Evolutionary conservation across 495 filamentous ascomycete species (phyloP).

Genomic region (Aspergillus saccharolyticus): DNA sequence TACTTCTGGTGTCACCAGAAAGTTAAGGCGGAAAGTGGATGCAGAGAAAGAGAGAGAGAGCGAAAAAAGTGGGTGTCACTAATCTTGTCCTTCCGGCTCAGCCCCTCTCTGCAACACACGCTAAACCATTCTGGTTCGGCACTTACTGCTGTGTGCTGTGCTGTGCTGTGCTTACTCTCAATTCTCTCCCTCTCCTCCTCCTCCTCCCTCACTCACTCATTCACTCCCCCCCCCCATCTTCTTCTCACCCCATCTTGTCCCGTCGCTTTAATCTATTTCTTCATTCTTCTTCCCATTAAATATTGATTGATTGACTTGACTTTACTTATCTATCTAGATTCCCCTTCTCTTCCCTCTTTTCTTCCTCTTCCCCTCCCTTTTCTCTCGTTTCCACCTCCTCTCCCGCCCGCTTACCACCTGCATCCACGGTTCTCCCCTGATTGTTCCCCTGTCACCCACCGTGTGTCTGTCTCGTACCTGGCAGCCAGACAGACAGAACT

Average conservation of each 20-base stretch:
- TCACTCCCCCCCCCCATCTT: background rate
- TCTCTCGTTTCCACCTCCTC: slow-evolving; percentile 11
- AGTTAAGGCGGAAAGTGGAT: no score
- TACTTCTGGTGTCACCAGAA: no score
- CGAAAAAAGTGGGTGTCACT: no score
- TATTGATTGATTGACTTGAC: background rate
- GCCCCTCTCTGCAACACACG: no score
- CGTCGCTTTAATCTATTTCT: background rate
- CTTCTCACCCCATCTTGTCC: no score
- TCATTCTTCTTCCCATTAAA: background rate
- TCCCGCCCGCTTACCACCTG: background rate
- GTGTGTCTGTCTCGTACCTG: slow-evolving; percentile 10
- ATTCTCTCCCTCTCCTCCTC: background rate
- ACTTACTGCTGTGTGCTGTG: no score
- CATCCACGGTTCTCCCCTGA: slow-evolving; percentile 8
- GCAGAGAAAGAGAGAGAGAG: no score
- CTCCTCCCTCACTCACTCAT: background rate
- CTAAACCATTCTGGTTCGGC: no score
- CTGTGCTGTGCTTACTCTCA: background rate
- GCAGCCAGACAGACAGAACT: no score
- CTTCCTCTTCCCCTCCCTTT: slow-evolving; percentile 5
- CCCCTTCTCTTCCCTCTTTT: slow-evolving; percentile 1
- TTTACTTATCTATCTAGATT: background rate
- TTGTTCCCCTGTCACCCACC: slow-evolving; percentile 2
- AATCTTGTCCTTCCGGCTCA: no score